Evolutionary conservation across 768 basidiomycete species (phyloP), one percentile per base, ranked within the genome.

Genomic region (Serendipita sp.): DNA sequence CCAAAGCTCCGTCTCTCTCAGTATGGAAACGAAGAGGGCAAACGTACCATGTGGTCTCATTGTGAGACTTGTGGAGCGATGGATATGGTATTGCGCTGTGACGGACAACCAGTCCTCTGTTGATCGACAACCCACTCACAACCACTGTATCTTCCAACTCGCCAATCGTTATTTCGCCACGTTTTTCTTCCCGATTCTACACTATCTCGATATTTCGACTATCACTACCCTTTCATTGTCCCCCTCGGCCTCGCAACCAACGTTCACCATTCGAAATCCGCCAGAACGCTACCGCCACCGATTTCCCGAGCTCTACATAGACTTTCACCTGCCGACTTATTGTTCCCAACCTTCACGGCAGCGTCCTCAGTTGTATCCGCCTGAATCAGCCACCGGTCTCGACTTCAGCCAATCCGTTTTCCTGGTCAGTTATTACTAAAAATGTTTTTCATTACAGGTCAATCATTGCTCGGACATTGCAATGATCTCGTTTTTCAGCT

Each of bases 31-130:
- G 73, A 77, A 64, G 81, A 82, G 66, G 88, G 88, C 65, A 81
- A 80, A 70, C 77, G 84, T 63, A 83, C 86, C 17, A 89, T 90
- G 86, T 90, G 88, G 88, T 84, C 83, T 69, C 84, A 86, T 71
- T 90, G 88, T 72, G 88, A 89, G 78, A 79, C 88, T 75, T 90
- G 88, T 71, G 88, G 88, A 72, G 85, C 88, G 63, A 89, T 90
- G 72, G 87, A 87, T 65, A 89, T 89, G 84, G 85, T 90, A 74
- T 85, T 89, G 24, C 20, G 53, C 20, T 58, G 53, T 31, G 53
- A 58, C 20, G 53, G 53, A 13, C 20, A 33, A 24, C 53, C 53
- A 13, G 17, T 58, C 53, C 24, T 34, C 11, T 58, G 53, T 26
- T 58, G 30, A 58, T n/a, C 30, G 1, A 50, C 45, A 20, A 48